Evolutionary conservation across 306 rosid genomes (phyloP).

Genomic region (Boehmeria nivea): DNA sequence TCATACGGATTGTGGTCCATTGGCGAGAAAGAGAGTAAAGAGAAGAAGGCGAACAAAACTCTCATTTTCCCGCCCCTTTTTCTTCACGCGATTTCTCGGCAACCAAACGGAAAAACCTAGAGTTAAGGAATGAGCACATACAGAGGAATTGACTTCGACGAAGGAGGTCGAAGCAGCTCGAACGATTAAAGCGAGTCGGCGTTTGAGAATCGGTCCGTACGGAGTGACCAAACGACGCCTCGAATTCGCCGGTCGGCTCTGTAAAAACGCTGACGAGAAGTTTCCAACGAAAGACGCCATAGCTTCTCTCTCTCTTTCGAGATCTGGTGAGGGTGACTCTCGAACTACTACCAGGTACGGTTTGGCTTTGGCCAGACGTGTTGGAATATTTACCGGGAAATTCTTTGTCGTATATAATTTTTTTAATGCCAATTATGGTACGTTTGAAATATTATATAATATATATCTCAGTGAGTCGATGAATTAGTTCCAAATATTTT

Average conservation of each 20-base stretch:
- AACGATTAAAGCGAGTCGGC: conserved; percentile 18
- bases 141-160: conserved; percentile 30
- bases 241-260: conserved; percentile 22
- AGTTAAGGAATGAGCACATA: conserved; percentile 10
- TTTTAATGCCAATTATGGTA: too few species aligned
- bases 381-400: background rate
- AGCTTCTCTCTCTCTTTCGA: background rate
- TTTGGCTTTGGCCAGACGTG: background rate
- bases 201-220: conserved; percentile 22
- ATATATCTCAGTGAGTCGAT: too few species aligned
- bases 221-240: conserved; percentile 20
- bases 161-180: conserved; percentile 41
- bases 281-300: conserved; percentile 41
- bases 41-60: too few species aligned
- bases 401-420: background rate
- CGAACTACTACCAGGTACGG: too few species aligned
- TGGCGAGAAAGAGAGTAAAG: background rate
- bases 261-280: conserved; percentile 10
- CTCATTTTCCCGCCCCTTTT: too few species aligned
- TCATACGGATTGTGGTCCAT: too few species aligned
- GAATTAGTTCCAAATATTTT: too few species aligned
- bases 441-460: too few species aligned
- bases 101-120: background rate
- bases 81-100: background rate
- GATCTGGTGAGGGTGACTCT: background rate